A percentile compares a stretch with the other conserved stretches of the same genome.
Conservation (phyloP, 352 stramenopile species). For the Pythium angustatum region DNA sequence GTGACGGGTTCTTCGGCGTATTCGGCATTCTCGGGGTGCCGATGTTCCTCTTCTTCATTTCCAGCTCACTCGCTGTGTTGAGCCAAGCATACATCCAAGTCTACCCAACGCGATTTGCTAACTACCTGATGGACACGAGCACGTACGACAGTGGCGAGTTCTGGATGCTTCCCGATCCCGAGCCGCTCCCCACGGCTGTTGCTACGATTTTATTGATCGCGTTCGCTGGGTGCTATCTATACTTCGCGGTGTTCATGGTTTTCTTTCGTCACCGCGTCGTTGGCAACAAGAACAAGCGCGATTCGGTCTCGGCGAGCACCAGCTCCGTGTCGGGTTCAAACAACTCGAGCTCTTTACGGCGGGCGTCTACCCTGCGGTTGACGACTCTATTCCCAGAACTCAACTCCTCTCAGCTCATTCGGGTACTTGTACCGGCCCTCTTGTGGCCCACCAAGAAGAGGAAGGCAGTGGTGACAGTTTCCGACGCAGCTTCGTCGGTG, state of each 20-base stretch:
- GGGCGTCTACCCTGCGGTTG: background rate
- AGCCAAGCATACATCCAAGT: constrained; percentile 48
- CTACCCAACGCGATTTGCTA: constrained; percentile 39
- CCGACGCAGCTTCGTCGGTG: background rate
- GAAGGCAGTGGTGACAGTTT: constrained; percentile 7
- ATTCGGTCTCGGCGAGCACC: background rate
- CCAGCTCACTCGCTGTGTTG: constrained; percentile 35
- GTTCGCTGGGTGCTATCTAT: constrained; percentile 37
- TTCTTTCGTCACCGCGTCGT: constrained; percentile 12
- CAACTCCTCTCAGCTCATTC: constrained; percentile 6
- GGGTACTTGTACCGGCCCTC: constrained; percentile 1
- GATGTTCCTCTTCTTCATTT: constrained; percentile 42
- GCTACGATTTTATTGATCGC: constrained; percentile 35
- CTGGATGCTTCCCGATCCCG: constrained; percentile 39
- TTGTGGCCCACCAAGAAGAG: background rate
- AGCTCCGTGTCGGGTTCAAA: background rate
- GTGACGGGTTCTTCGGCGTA: constrained; percentile 47
- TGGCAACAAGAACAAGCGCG: background rate
- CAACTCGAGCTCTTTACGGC: background rate
- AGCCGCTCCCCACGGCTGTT: constrained; percentile 32
- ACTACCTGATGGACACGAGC: constrained; percentile 45
- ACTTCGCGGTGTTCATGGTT: constrained; percentile 32
- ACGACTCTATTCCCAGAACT: constrained; percentile 8
- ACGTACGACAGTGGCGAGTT: constrained; percentile 50
- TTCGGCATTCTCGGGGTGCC: constrained; percentile 41